Conservation (phyloP, 2,329 filamentous ascomycete genomes). For the Fusarium humuli region DNA sequence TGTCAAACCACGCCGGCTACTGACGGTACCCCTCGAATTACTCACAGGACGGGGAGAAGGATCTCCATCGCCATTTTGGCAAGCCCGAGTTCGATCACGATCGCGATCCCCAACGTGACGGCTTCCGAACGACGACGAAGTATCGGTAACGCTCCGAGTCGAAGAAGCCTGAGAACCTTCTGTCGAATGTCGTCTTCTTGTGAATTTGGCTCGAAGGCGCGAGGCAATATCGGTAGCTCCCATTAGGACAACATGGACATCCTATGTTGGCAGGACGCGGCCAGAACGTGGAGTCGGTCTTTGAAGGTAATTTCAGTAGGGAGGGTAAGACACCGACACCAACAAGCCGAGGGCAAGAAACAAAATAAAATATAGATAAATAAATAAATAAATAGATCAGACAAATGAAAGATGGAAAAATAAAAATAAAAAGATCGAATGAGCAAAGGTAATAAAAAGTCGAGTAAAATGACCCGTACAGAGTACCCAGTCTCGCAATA, state of each 20-base stretch:
- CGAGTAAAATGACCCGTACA: constrained; percentile 8
- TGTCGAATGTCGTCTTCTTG: constrained; percentile 56
- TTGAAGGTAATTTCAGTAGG: constrained; percentile 16
- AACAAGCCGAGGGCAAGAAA: neutral
- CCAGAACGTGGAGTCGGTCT: constrained; percentile 19
- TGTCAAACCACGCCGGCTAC: constrained; percentile 34
- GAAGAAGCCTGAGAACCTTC: constrained; percentile 53
- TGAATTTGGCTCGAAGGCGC: constrained; percentile 61
- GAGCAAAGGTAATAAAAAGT: constrained; percentile 17
- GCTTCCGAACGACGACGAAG: constrained; percentile 40
- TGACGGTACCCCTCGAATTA: constrained; percentile 39
- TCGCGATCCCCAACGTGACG: constrained; percentile 44
- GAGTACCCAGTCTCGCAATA: constrained; percentile 31
- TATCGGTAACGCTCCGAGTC: constrained; percentile 43
- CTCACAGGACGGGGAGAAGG: constrained; percentile 38
- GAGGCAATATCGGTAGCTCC: constrained; percentile 57
- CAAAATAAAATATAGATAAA: neutral
- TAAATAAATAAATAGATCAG: neutral
- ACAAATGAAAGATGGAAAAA: constrained; percentile 15
- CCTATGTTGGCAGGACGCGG: constrained; percentile 25
- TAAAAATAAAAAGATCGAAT: constrained; percentile 8
- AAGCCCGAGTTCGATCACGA: constrained; percentile 37
- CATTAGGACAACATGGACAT: constrained; percentile 50
- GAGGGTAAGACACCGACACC: constrained; percentile 30
- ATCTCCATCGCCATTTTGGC: constrained; percentile 32